A percentile compares a stretch with the other conserved stretches of the same genome.
phyloP scores from a whole-genome alignment of 495 filamentous ascomycete genomes.

The Daldinia concentrica region DNA sequence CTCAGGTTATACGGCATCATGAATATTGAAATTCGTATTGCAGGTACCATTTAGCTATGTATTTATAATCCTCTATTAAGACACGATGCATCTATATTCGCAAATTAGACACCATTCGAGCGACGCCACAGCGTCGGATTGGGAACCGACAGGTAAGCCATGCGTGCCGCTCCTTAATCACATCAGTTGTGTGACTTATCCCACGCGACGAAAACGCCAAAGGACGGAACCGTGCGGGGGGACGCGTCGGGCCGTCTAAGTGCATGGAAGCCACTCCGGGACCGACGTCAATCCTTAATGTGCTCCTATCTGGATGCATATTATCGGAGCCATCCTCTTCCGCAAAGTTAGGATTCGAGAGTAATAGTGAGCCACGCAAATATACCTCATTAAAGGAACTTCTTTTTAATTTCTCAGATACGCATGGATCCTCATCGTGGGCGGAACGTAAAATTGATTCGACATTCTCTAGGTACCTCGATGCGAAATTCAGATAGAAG shows the following conservation, averaged over 20 bases:
- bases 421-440: no score
- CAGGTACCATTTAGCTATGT: conserved; percentile 8
- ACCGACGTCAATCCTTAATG: conserved; percentile 51
- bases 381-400: background rate
- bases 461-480: no score
- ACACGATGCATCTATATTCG: background rate
- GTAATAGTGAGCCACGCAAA: background rate
- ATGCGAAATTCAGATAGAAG: no score
- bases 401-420: background rate
- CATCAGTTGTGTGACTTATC: conserved; percentile 23
- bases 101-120: conserved; percentile 5
- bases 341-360: conserved; percentile 39
- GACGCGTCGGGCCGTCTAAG: background rate
- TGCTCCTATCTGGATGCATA: conserved; percentile 47
- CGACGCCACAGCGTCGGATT: conserved; percentile 6
- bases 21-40: conserved; percentile 9
- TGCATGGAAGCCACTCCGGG: conserved; percentile 50
- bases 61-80: conserved; percentile 14
- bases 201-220: conserved; percentile 16
- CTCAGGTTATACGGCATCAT: conserved; percentile 18
- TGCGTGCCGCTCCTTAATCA: conserved; percentile 1
- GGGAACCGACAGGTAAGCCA: background rate
- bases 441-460: no score
- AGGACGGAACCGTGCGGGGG: conserved; percentile 7
- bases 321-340: conserved; percentile 52